These are phyloP conservation scores for Phialophora verrucosa DNA, from an alignment of 2,329 filamentous ascomycete species.

Conservation along the genomic window DNA sequence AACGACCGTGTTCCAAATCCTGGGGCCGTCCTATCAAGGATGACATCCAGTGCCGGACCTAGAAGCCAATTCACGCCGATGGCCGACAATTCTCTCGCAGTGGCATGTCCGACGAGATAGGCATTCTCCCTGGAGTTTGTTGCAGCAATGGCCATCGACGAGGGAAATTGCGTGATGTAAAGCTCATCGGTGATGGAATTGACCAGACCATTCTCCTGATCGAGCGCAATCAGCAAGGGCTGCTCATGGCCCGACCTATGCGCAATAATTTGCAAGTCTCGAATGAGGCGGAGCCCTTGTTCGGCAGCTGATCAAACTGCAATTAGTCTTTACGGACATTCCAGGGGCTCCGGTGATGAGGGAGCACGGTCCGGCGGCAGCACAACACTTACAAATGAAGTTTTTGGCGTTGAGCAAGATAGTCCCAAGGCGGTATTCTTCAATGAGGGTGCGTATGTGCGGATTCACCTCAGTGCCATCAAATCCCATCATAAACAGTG, in stretches of 20 bases:
- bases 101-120: conserved; percentile 88
- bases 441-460: conserved; percentile 66
- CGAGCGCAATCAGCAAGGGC: conserved; percentile 84
- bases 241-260: conserved; percentile 87
- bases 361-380: background rate
- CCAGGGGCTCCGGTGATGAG: conserved; percentile 27
- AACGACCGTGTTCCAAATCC: conserved; percentile 85
- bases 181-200: conserved; percentile 95
- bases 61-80: conserved; percentile 95
- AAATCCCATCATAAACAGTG: conserved; percentile 70
- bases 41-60: conserved; percentile 87
- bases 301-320: conserved; percentile 70
- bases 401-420: too few relatives aligned
- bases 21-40: conserved; percentile 89
- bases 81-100: conserved; percentile 85
- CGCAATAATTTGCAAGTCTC: conserved; percentile 89
- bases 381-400: too few relatives aligned
- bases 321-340: too few relatives aligned
- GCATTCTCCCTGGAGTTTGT: conserved; percentile 82
- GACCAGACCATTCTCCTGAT: conserved; percentile 96
- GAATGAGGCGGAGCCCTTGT: conserved; percentile 82
- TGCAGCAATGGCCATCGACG: conserved; percentile 94
- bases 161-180: conserved; percentile 93
- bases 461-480: conserved; percentile 67
- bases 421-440: conserved; percentile 67